Percentiles rank a stretch among this genome's conserved stretches.
Conservation (phyloP, 2,329 filamentous ascomycete species). For the Aspergillus fijiensis region DNA sequence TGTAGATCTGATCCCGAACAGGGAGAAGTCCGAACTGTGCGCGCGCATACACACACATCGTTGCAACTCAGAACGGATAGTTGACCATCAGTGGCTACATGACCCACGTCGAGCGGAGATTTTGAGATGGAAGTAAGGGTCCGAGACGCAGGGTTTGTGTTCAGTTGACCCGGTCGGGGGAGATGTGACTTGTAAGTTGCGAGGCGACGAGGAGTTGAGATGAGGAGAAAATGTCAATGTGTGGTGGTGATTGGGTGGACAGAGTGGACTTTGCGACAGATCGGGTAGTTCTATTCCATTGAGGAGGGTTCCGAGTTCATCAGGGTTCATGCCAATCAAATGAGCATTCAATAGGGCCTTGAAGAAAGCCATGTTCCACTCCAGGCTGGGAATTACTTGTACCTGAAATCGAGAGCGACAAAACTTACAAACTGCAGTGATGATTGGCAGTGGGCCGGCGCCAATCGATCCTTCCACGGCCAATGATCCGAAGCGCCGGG, state of each 20-base stretch:
- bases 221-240: not conserved
- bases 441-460: slow-evolving; percentile 7
- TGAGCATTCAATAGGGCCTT: no score
- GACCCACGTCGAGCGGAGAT: not conserved
- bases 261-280: not conserved
- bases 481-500: slow-evolving; percentile 1
- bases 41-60: no score
- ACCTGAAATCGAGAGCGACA: not conserved
- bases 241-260: not conserved
- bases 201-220: not conserved
- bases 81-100: not conserved
- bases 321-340: no score
- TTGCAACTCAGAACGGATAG: not conserved
- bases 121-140: not conserved
- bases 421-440: not conserved
- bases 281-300: no score
- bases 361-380: no score
- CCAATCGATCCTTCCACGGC: not conserved
- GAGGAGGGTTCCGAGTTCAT: no score
- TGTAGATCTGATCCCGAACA: not conserved
- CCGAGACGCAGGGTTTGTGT: not conserved
- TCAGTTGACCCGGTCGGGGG: not conserved
- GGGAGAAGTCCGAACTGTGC: not conserved
- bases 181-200: not conserved
- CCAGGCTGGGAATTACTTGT: not conserved